Base-by-base conservation (phyloP, 2,329 filamentous ascomycete species). In the Ophiostoma sp. region DNA sequence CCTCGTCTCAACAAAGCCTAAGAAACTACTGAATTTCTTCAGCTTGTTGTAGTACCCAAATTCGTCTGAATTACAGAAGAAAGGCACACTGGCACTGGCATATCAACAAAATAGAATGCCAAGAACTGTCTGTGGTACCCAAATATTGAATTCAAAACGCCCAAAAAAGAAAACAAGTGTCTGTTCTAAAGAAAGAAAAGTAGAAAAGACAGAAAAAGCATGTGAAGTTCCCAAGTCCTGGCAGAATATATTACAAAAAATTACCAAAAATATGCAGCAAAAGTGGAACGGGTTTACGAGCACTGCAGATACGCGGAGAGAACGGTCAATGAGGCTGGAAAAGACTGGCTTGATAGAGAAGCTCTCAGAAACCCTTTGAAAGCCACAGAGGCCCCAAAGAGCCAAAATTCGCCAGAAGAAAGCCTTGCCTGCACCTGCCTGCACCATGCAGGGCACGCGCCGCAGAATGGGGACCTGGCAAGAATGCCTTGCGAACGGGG, bases 401-500 rank as follows among this genome's bases (percentile, higher is more conserved):
- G 31, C 31, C 45, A 55, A 22, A 66, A 6, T 66, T 42, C 3
- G 28, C 48, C 25, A 31, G 3, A 15, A 71, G 33, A 71, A 71
- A 71, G 69, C 69, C 69, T 71, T 63, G 69, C 69, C 69, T 59
- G 69, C 50, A 22, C 33, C 36, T 7, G 8, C 5, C 59, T 25
- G 28, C 55, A 61, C 31, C 19, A 66, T 66, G 61, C 61, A 45
- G 52, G 52, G 52, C 69, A 70, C 33, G n/a, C 50, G 66, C 68
- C 50, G n/a, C 25, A 59, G 69, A 22, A 71, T 33, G 48, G 50
- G 17, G 61, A 22, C 22, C 50, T 17, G 63, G 55, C 36, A 63
- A 69, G 39, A 72, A 72, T 50, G 71, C 71, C 71, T 69, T 72
- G 64, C 48, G 68, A 59, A 59, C 33, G 31, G 22, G 33, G 50